Evolutionary conservation across 2,329 filamentous ascomycete genomes (phyloP), one percentile per base, ranked within the genome.

Genomic region (Trichoderma guizhouense): DNA sequence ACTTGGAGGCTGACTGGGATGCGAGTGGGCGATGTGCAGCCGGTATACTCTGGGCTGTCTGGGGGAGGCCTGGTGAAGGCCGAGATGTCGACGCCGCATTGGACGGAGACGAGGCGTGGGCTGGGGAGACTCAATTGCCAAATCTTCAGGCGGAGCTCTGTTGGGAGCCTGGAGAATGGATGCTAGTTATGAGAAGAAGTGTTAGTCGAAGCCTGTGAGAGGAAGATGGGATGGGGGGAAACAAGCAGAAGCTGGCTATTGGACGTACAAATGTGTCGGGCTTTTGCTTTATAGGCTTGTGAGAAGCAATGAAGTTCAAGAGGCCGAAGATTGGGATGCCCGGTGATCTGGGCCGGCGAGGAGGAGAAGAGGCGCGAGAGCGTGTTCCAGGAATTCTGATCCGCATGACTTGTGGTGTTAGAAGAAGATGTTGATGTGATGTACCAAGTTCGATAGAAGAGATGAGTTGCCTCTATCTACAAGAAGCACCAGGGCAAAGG

Each of bases 71-170:
- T 43, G 34, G 61, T 6, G 7, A 39, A 3, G 3, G 39, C 79
- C 6, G 76, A 73, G 39, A 78, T 79, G 15, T 76, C 76, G 47
- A 78, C 77, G 32, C 81, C 82, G 76, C 83, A 85, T 55, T 78
- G 79, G 34, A 86, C 77, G 2, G 83, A 80, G 30, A 87, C 82
- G 63, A 87, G 78, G 36, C 85, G 84, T 12, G 82, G 77, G 15
- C 77, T 75, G 0, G 84, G 83, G 21, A 85, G 77, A 74, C 81
- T 86, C 74, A 83, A 79, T 53, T 79, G 79, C 85, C 85, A 87
- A 63, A 87, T 84, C 70, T 81, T 83, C 28, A 86, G 77, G 12
- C 85, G 83, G 18, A 87, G 78, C 74, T 87, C 85, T 14, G 81
- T 75, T 1, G 85, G 85, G 1, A 87, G 83, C 55, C 76, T 77